Conservation (phyloP, 73 alveolate species). For the Paramecium octaurelia region DNA sequence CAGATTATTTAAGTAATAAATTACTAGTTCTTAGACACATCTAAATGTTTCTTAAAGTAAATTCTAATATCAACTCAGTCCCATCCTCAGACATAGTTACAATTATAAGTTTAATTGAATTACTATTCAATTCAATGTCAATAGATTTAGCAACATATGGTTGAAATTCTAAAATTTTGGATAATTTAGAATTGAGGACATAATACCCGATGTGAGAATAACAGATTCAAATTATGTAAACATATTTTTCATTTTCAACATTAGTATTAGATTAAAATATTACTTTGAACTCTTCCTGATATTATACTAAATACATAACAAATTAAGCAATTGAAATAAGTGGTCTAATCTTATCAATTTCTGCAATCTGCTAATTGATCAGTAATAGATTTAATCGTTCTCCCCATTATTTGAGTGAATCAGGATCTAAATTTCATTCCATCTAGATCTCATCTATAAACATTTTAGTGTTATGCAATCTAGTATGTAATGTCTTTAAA, state of each 20-base stretch:
- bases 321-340: constrained; percentile 71
- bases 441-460: neutral
- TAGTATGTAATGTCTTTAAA: constrained; percentile 49
- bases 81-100: constrained; percentile 80
- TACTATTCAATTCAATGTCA: constrained; percentile 76
- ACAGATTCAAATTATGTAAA: constrained; percentile 72
- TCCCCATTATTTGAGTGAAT: constrained; percentile 39
- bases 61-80: constrained; percentile 67
- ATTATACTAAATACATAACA: constrained; percentile 71
- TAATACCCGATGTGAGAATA: constrained; percentile 81
- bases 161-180: constrained; percentile 71
- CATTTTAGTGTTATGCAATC: neutral
- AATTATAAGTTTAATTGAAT: constrained; percentile 77
- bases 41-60: constrained; percentile 78
- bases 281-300: constrained; percentile 76
- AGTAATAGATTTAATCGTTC: constrained; percentile 71
- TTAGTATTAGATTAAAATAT: constrained; percentile 75
- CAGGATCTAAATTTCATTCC: constrained; percentile 21
- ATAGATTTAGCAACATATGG: constrained; percentile 75
- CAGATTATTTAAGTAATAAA: constrained; percentile 73
- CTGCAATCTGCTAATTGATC: constrained; percentile 70
- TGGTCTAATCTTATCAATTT: constrained; percentile 69
- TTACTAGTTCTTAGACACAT: constrained; percentile 83
- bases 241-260: constrained; percentile 73
- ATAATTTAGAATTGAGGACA: constrained; percentile 80